Evolutionary conservation across 1,284 basidiomycete genomes (phyloP).

Genomic region (Malassezia psittaci): DNA sequence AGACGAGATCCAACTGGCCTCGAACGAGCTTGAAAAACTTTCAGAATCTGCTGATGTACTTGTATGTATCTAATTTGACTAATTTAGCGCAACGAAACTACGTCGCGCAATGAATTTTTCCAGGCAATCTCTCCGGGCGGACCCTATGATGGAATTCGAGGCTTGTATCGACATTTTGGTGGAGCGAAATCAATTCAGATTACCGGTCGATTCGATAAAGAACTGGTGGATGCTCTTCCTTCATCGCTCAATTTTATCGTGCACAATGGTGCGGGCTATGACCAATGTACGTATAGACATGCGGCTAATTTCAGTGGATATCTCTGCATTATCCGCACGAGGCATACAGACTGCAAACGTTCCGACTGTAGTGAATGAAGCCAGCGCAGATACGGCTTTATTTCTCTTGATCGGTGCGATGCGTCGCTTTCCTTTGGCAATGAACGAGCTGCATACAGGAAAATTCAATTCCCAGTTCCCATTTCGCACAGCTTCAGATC

Average conservation of each 20-base stretch:
- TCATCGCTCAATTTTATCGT: conserved; percentile 26
- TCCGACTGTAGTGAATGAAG: conserved; percentile 35
- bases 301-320: conserved; percentile 19
- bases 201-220: conserved; percentile 28
- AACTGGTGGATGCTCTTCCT: conserved; percentile 30
- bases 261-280: conserved; percentile 43
- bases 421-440: conserved; percentile 29
- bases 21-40: conserved; percentile 23
- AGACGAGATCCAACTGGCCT: conserved; percentile 32
- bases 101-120: conserved; percentile 24
- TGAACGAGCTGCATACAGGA: conserved; percentile 21
- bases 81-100: conserved; percentile 6
- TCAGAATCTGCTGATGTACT: conserved; percentile 20
- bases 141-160: conserved; percentile 60
- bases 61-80: neutral
- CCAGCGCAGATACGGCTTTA: conserved; percentile 36
- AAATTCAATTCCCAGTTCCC: conserved; percentile 31
- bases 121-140: conserved; percentile 21
- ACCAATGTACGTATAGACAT: conserved; percentile 19
- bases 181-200: conserved; percentile 27
- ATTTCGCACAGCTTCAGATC: conserved; percentile 27
- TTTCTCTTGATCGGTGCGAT: conserved; percentile 36
- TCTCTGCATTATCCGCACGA: conserved; percentile 21
- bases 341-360: conserved; percentile 36
- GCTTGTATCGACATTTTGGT: conserved; percentile 67